These are phyloP conservation scores for Raphidocelis subcapitata DNA, from an alignment of 139 green algal genomes.

Conservation along the genomic window DNA sequence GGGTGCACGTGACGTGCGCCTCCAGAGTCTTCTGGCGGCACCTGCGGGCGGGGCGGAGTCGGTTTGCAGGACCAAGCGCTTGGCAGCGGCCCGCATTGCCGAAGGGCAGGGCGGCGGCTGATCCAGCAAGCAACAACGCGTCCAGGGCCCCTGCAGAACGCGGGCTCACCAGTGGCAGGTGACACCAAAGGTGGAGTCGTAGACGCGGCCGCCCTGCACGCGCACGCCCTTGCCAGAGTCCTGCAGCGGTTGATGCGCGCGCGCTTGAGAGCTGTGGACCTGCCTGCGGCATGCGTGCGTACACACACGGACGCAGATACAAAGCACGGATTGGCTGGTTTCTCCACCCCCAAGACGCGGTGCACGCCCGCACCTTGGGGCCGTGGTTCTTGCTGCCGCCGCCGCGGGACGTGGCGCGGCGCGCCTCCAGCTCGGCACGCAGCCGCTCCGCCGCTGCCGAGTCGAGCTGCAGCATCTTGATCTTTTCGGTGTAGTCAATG, in stretches of 20 bases:
- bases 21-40: constrained; percentile 85
- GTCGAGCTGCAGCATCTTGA: constrained; percentile 23
- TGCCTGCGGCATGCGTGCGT: no score
- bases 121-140: no score
- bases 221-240: constrained; percentile 70
- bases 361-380: no score
- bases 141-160: no score
- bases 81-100: no score
- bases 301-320: no score
- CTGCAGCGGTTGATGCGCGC: no score
- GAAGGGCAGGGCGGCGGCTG: no score
- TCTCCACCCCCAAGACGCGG: no score
- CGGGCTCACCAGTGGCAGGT: constrained; percentile 81
- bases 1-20: constrained; percentile 69
- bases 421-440: constrained; percentile 14
- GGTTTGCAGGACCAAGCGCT: no score
- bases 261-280: no score
- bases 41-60: constrained; percentile 12
- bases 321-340: no score
- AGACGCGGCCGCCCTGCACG: constrained; percentile 66
- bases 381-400: constrained; percentile 17
- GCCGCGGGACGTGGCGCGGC: not conserved
- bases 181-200: constrained; percentile 70
- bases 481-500: constrained; percentile 17
- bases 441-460: constrained; percentile 18